Conservation (phyloP, 768 basidiomycete species). For the Pisolithus orientalis region DNA sequence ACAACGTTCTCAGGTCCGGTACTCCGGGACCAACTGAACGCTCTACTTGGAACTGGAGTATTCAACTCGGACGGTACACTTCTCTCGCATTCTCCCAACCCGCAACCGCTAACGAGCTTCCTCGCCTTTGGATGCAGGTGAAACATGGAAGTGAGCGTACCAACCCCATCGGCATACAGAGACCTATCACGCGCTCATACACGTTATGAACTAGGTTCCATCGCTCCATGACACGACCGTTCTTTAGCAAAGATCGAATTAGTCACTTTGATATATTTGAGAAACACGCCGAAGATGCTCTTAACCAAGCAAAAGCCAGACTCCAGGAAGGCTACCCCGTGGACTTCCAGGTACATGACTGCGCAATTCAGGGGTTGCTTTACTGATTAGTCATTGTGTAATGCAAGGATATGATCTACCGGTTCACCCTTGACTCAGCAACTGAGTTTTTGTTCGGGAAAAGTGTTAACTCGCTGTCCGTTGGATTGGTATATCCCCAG, state of each 20-base stretch:
- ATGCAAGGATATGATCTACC: conserved; percentile 42
- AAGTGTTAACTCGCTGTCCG: conserved; percentile 40
- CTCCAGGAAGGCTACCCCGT: conserved; percentile 42
- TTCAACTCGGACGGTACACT: conserved; percentile 50
- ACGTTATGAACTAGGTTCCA: conserved; percentile 38
- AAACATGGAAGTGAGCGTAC: conserved; percentile 48
- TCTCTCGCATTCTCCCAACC: not conserved
- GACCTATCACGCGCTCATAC: conserved; percentile 22
- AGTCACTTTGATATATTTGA: conserved; percentile 52
- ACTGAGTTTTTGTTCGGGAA: conserved; percentile 53
- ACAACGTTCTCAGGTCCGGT: conserved; percentile 10
- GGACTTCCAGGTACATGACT: conserved; percentile 45
- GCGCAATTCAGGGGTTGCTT: not conserved
- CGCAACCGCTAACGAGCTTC: not conserved
- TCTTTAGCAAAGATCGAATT: conserved; percentile 50
- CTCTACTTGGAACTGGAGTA: conserved; percentile 50
- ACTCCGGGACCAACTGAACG: conserved; percentile 9
- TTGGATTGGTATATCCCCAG: conserved; percentile 42
- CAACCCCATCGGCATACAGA: conserved; percentile 8
- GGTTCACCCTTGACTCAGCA: conserved; percentile 56
- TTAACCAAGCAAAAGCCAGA: conserved; percentile 38
- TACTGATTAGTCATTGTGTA: not conserved
- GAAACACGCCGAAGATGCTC: conserved; percentile 41
- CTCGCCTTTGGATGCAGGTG: conserved; percentile 26
- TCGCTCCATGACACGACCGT: conserved; percentile 53